phyloP scores from a whole-genome alignment of 176 grass and related monocot genomes.

The barley (Hordeum vulgare) region DNA sequence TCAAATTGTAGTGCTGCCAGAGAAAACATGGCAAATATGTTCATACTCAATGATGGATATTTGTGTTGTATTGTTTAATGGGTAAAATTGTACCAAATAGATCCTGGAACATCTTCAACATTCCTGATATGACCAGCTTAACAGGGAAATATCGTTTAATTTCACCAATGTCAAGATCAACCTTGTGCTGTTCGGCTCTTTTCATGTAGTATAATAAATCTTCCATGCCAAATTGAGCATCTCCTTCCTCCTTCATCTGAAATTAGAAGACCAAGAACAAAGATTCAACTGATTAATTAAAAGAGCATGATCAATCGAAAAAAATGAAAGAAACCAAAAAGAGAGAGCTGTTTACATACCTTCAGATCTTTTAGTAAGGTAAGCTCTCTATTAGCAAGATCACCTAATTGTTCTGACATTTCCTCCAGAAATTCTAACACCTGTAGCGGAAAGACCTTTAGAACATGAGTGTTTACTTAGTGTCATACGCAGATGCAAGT shows the following conservation, averaged over 20 bases:
- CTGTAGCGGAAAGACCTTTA: conserved; percentile 34
- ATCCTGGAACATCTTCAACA: conserved; percentile 95
- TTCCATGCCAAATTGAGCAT: conserved; percentile 75
- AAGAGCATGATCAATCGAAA: conserved; percentile 8
- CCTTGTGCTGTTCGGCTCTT: conserved; percentile 70
- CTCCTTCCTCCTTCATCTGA: conserved; percentile 75
- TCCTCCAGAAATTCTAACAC: conserved; percentile 93
- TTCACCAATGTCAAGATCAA: conserved; percentile 86
- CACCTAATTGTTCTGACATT: conserved; percentile 71
- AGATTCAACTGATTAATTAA: background rate
- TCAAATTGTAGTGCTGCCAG: conserved; percentile 73
- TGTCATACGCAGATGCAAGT: background rate
- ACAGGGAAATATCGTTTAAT: conserved; percentile 93
- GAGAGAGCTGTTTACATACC: conserved; percentile 41
- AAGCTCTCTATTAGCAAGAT: conserved; percentile 66
- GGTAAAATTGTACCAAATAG: conserved; percentile 68
- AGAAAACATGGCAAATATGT: conserved; percentile 14
- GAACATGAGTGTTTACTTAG: background rate
- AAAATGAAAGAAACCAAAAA: conserved; percentile 8
- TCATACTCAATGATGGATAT: background rate
- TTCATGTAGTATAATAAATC: conserved; percentile 95
- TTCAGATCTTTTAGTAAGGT: conserved; percentile 82
- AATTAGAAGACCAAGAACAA: conserved; percentile 1
- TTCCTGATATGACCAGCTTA: conserved; percentile 82
- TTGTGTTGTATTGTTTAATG: conserved; percentile 6